Conservation (phyloP, 2,329 filamentous ascomycete genomes). For the Pseudocercospora macadamiae region DNA sequence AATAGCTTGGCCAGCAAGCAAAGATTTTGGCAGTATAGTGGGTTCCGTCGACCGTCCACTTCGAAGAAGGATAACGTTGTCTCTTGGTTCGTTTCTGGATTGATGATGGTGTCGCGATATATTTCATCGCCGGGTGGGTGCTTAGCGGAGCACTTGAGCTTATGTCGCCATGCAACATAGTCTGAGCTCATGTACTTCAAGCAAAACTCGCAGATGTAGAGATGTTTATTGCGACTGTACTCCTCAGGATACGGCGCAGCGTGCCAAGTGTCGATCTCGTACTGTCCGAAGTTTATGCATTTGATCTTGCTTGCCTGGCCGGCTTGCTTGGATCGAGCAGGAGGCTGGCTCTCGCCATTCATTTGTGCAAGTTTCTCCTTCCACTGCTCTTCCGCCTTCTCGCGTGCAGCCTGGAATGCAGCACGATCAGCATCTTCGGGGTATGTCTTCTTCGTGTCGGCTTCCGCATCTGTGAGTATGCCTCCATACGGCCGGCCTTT, state of each 20-base stretch:
- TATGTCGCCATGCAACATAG: constrained; percentile 97
- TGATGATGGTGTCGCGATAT: constrained; percentile 82
- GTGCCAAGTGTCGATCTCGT: constrained; percentile 99
- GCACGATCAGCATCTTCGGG: constrained; percentile 79
- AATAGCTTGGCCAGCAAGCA: constrained; percentile 96
- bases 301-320: constrained; percentile 95
- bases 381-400: constrained; percentile 91
- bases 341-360: constrained; percentile 58
- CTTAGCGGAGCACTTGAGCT: constrained; percentile 90
- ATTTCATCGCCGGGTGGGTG: constrained; percentile 98
- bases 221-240: constrained; percentile 91
- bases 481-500: constrained; percentile 96
- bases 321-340: constrained; percentile 64
- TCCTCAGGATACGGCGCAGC: constrained; percentile 97
- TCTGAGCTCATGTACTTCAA: constrained; percentile 99
- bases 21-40: constrained; percentile 97
- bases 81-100: constrained; percentile 38
- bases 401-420: constrained; percentile 85
- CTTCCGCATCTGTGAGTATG: constrained; percentile 84
- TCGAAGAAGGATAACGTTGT: constrained; percentile 78
- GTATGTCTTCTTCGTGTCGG: constrained; percentile 86
- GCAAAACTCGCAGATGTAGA: constrained; percentile 99
- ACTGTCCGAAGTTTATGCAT: constrained; percentile 96
- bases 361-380: constrained; percentile 68
- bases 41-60: constrained; percentile 94